These are phyloP conservation scores for Trichoderma atroviride DNA, from an alignment of 2,329 filamentous ascomycete genomes.

Conservation along the genomic window DNA sequence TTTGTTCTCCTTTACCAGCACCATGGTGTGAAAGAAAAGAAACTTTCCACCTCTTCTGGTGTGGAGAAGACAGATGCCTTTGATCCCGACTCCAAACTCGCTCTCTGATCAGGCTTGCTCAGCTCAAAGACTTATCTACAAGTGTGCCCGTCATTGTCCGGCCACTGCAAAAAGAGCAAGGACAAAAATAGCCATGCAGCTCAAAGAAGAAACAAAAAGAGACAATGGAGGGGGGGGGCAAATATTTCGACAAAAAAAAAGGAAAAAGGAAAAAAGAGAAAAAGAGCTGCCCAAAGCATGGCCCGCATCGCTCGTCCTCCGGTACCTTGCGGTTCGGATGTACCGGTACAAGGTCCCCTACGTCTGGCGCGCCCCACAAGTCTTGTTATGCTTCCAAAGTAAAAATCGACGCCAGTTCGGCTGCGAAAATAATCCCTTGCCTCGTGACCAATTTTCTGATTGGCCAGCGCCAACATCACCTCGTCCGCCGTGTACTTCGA, in stretches of 20 bases:
- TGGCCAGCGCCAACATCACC: slow-evolving; percentile 42
- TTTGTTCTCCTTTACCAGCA: neutral
- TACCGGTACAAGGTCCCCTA: slow-evolving; percentile 18
- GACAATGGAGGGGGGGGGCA: neutral
- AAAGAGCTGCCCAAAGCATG: neutral
- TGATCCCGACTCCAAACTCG: neutral
- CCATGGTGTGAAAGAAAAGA: neutral
- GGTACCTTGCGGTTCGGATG: slow-evolving; percentile 16
- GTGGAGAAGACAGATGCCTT: neutral
- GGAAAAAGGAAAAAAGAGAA: neutral
- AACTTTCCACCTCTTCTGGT: neutral
- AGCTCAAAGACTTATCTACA: neutral
- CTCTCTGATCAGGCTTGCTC: neutral
- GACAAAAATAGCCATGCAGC: neutral
- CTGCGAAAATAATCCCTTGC: slow-evolving; percentile 41
- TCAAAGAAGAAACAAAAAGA: neutral
- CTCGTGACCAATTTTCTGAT: slow-evolving; percentile 45
- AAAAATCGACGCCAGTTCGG: slow-evolving; percentile 40
- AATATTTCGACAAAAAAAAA: neutral
- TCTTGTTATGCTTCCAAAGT: slow-evolving; percentile 25
- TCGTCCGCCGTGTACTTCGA: slow-evolving; percentile 39
- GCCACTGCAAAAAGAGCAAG: neutral
- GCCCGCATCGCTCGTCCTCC: neutral
- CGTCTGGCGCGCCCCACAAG: slow-evolving; percentile 10
- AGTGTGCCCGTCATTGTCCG: neutral